A percentile compares a stretch with the other conserved stretches of the same genome.
Evolutionary conservation across 495 filamentous ascomycete genomes (phyloP).

Genomic region (Aspergillus homomorphus): DNA sequence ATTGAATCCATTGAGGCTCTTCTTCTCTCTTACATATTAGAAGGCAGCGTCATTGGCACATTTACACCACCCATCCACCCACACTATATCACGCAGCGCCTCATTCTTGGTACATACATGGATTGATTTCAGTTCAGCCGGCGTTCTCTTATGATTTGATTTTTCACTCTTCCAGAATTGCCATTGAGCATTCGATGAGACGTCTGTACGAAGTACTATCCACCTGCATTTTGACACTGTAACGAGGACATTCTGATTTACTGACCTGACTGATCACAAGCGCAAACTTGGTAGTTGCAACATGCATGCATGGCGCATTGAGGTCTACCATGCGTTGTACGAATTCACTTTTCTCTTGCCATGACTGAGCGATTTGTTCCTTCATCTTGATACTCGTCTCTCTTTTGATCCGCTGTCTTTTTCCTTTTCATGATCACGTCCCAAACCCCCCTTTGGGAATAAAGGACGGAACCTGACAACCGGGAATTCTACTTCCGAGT

Average conservation of each 20-base stretch:
- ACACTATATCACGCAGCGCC: slow-evolving; percentile 36
- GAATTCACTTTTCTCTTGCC: slow-evolving; percentile 8
- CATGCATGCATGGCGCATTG: slow-evolving; percentile 12
- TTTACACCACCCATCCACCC: not conserved
- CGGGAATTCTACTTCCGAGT: too few relatives aligned
- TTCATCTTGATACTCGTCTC: slow-evolving; percentile 10
- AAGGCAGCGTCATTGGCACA: slow-evolving; percentile 18
- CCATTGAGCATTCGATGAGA: not conserved
- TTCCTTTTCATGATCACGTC: too few relatives aligned
- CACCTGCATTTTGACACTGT: slow-evolving; percentile 10
- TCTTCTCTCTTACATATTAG: slow-evolving; percentile 8
- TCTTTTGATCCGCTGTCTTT: slow-evolving; percentile 4
- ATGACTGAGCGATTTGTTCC: slow-evolving; percentile 9
- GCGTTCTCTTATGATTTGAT: slow-evolving; percentile 28
- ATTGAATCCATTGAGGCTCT: slow-evolving; percentile 22
- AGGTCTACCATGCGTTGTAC: slow-evolving; percentile 16
- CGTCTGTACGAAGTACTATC: slow-evolving; percentile 9
- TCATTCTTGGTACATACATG: slow-evolving; percentile 20
- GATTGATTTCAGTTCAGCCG: slow-evolving; percentile 25
- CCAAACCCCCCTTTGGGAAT: too few relatives aligned
- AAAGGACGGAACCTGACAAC: too few relatives aligned
- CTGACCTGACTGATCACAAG: slow-evolving; percentile 1
- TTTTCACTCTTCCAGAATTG: not conserved
- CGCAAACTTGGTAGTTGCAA: too few relatives aligned
- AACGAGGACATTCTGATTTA: slow-evolving; percentile 13